Percentiles rank a stretch among this genome's conserved stretches.
These are phyloP conservation scores for Vigna mungo DNA, from an alignment of 306 rosid species.

Conservation along the genomic window DNA sequence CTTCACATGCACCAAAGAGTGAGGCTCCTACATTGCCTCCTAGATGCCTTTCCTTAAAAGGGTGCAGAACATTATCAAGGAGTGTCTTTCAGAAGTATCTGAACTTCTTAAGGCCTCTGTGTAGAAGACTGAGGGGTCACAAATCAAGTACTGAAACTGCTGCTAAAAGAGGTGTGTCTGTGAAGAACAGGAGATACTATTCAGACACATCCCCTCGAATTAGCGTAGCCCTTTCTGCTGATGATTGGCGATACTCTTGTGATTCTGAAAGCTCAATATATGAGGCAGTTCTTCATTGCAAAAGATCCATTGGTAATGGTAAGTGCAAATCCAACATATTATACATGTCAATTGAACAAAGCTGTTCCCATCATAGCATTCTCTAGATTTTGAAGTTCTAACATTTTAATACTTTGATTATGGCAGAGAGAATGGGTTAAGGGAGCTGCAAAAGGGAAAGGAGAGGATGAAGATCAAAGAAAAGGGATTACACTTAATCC, in stretches of 20 bases:
- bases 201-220: slow-evolving; percentile 75
- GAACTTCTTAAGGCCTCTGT: slow-evolving; percentile 74
- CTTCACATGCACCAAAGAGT: slow-evolving; percentile 54
- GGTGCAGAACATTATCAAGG: slow-evolving; percentile 77
- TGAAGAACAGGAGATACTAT: slow-evolving; percentile 62
- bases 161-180: slow-evolving; percentile 56
- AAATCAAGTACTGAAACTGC: slow-evolving; percentile 57
- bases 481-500: slow-evolving; percentile 17
- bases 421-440: slow-evolving; percentile 61
- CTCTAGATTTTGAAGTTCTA: slow-evolving; percentile 28
- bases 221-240: slow-evolving; percentile 76
- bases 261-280: slow-evolving; percentile 97
- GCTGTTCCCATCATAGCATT: slow-evolving; percentile 1
- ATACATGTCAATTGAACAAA: background rate
- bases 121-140: slow-evolving; percentile 63
- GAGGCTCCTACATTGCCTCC: slow-evolving; percentile 47
- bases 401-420: slow-evolving; percentile 23
- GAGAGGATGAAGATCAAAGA: slow-evolving; percentile 42
- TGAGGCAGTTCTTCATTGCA: slow-evolving; percentile 99
- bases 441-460: slow-evolving; percentile 43
- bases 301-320: slow-evolving; percentile 94
- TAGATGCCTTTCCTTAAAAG: slow-evolving; percentile 68
- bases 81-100: slow-evolving; percentile 73
- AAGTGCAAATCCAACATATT: slow-evolving; percentile 23
- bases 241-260: slow-evolving; percentile 90